Conservation (phyloP, 176 grass and related monocot species). For the Phragmites australis region DNA sequence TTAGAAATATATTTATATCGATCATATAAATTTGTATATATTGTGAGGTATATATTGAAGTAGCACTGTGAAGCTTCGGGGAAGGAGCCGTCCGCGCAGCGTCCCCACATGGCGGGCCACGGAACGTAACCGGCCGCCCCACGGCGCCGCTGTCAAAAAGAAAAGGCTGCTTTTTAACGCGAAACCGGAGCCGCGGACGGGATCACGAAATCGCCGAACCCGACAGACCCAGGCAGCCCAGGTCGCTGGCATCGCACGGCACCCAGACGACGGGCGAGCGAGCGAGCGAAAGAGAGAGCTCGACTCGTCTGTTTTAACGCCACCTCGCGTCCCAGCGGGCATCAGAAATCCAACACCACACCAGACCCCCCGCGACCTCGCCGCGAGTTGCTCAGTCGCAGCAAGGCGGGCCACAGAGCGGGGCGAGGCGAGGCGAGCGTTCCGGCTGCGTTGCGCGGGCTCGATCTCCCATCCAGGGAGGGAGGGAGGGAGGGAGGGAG, state of each 20-base stretch:
- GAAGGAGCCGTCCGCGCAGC: not conserved
- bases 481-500: not conserved
- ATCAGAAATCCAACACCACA: not conserved
- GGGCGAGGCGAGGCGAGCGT: constrained; percentile 18
- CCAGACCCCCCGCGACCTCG: constrained; percentile 6
- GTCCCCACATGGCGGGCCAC: not conserved
- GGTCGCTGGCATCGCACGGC: constrained; percentile 14
- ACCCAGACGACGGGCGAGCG: not conserved
- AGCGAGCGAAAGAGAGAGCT: not conserved
- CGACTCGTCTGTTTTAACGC: not conserved
- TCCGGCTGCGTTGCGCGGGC: not conserved
- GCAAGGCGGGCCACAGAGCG: constrained; percentile 34
- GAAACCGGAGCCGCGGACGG: not conserved
- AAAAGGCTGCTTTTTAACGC: not conserved
- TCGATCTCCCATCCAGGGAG: constrained; percentile 8
- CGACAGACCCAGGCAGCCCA: not conserved
- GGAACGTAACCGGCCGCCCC: not conserved
- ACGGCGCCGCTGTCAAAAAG: not conserved
- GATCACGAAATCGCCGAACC: not conserved
- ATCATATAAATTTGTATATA: no score
- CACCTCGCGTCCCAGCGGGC: not conserved
- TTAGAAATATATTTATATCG: no score
- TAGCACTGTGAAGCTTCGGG: no score
- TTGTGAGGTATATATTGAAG: no score
- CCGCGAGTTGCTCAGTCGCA: constrained; percentile 53